Evolutionary conservation across 495 filamentous ascomycete genomes (phyloP).

Genomic region (Daldinia decipiens): DNA sequence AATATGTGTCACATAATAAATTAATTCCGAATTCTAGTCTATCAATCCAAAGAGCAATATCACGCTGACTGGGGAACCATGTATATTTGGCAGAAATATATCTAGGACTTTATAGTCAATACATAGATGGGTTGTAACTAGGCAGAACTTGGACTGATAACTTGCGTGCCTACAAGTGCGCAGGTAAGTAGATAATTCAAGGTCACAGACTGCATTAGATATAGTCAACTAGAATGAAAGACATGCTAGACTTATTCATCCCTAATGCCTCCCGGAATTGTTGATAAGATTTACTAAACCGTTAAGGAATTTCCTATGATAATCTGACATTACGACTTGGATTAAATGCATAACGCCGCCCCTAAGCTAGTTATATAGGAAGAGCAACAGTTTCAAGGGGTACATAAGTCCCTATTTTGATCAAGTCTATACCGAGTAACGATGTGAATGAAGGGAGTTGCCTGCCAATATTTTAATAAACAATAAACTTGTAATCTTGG

Average conservation of each 20-base stretch:
- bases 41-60: constrained; percentile 15
- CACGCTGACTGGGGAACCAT: background rate
- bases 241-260: background rate
- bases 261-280: background rate
- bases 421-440: background rate
- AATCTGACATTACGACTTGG: background rate
- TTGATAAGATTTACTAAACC: background rate
- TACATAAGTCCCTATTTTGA: no score
- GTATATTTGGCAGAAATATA: background rate
- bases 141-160: background rate
- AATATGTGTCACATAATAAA: constrained; percentile 14
- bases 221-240: background rate
- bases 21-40: constrained; percentile 10
- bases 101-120: background rate
- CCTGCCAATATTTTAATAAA: no score
- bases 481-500: no score
- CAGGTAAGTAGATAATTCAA: background rate
- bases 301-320: constrained; percentile 16
- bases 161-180: background rate
- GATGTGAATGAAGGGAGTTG: background rate
- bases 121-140: background rate
- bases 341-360: background rate
- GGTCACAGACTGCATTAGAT: background rate
- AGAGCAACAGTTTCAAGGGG: background rate
- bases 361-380: no score